Conservation (phyloP, 345 rosid genomes). For the Balakata baccata region DNA sequence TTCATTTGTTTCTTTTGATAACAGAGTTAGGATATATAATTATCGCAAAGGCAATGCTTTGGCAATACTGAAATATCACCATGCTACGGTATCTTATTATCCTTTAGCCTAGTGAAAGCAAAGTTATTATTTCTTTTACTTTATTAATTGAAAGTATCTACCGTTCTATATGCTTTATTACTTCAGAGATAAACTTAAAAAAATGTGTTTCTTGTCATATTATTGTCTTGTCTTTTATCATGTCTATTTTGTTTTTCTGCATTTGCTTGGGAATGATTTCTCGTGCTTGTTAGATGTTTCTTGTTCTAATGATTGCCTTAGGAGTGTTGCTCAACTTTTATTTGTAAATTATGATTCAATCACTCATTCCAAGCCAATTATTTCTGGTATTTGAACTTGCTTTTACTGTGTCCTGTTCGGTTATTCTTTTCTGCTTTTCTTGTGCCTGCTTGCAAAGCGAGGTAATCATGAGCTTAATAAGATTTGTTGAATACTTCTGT, state of each 20-base stretch:
- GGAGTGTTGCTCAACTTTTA: background rate
- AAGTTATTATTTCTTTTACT: background rate
- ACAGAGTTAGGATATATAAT: conserved; percentile 73
- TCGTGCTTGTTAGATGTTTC: background rate
- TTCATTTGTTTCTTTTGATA: conserved; percentile 21
- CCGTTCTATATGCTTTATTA: background rate
- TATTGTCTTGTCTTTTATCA: background rate
- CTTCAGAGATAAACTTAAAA: background rate
- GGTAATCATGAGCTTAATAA: background rate
- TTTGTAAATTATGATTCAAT: background rate
- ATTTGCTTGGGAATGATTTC: background rate
- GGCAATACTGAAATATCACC: conserved; percentile 85
- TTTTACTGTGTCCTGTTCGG: background rate
- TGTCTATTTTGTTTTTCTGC: background rate
- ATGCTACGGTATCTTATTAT: conserved; percentile 49
- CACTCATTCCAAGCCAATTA: background rate
- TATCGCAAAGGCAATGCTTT: conserved; percentile 80
- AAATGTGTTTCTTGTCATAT: background rate
- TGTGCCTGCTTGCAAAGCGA: background rate
- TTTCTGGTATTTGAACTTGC: background rate
- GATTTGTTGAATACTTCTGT: background rate
- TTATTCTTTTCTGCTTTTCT: background rate
- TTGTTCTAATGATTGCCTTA: background rate
- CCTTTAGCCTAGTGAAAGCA: background rate
- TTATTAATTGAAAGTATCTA: background rate